Evolutionary conservation across 345 rosid species (phyloP).

Genomic region (Abelmoschus esculentus): DNA sequence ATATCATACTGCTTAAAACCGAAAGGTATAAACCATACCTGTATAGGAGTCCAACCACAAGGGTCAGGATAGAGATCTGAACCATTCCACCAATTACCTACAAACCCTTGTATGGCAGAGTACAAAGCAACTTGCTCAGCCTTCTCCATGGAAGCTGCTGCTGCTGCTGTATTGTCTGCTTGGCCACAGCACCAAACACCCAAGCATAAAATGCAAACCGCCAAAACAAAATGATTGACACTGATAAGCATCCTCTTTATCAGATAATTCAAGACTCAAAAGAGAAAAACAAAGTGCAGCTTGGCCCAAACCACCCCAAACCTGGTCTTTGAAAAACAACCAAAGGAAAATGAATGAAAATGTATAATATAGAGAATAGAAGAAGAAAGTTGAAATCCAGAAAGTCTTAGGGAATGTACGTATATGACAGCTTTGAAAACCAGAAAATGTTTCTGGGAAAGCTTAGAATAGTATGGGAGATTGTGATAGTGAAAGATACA

Average conservation of each 20-base stretch:
- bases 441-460: constrained; percentile 4
- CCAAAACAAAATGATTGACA: constrained; percentile 18
- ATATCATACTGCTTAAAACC: no score
- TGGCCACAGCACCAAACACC: constrained; percentile 30
- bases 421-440: constrained; percentile 24
- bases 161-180: constrained; percentile 32
- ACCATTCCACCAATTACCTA: constrained; percentile 86
- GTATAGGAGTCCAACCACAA: constrained; percentile 96
- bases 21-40: constrained; percentile 33
- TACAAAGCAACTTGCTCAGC: constrained; percentile 62
- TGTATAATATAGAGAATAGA: background rate
- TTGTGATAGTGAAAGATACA: background rate
- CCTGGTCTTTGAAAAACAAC: background rate
- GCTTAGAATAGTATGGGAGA: background rate
- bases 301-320: background rate
- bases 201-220: constrained; percentile 32
- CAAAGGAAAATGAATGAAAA: constrained; percentile 14
- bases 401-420: background rate
- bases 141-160: constrained; percentile 63
- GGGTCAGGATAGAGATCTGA: constrained; percentile 91
- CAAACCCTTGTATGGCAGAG: constrained; percentile 74
- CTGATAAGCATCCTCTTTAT: constrained; percentile 14
- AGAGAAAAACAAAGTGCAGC: background rate
- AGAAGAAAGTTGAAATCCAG: constrained; percentile 3
- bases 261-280: background rate